Percentiles rank a stretch among this genome's conserved stretches.
Conservation (phyloP, 345 rosid genomes). For the Euphorbia tirucalli region DNA sequence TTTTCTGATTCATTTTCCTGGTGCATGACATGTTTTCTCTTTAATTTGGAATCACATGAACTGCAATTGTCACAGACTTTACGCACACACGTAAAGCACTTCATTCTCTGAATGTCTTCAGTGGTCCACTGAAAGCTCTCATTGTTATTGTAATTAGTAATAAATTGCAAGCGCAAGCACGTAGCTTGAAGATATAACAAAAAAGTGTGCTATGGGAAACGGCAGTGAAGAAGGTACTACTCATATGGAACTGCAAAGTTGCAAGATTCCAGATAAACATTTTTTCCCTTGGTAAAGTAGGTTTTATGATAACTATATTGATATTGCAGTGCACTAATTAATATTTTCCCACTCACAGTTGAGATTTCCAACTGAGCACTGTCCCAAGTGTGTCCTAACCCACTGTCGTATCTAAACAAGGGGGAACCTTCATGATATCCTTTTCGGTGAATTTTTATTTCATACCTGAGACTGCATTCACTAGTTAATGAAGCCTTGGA, state of each 20-base stretch:
- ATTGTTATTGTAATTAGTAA: not conserved
- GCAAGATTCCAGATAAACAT: not conserved
- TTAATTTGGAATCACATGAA: not conserved
- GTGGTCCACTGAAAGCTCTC: not conserved
- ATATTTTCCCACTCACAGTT: not conserved
- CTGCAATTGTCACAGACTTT: not conserved
- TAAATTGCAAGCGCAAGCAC: not conserved
- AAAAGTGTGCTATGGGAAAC: not conserved
- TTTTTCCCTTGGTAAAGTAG: not conserved
- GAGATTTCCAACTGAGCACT: too few relatives aligned
- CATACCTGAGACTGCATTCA: not conserved
- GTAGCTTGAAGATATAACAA: not conserved
- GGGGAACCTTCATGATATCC: too few relatives aligned
- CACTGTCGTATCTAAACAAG: not conserved
- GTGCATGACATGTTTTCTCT: not conserved
- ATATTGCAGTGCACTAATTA: not conserved
- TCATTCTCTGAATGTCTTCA: not conserved
- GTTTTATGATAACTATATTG: not conserved
- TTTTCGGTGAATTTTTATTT: not conserved
- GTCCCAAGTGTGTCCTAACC: not conserved
- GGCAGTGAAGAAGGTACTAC: not conserved
- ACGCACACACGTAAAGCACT: too few relatives aligned
- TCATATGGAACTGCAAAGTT: not conserved
- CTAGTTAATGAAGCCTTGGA: not conserved
- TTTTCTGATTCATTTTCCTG: not conserved